A percentile compares a stretch with the other conserved stretches of the same genome.
These are phyloP conservation scores for Chrysosporium keratinophilum DNA, from an alignment of 2,329 filamentous ascomycete genomes.

Conservation along the genomic window DNA sequence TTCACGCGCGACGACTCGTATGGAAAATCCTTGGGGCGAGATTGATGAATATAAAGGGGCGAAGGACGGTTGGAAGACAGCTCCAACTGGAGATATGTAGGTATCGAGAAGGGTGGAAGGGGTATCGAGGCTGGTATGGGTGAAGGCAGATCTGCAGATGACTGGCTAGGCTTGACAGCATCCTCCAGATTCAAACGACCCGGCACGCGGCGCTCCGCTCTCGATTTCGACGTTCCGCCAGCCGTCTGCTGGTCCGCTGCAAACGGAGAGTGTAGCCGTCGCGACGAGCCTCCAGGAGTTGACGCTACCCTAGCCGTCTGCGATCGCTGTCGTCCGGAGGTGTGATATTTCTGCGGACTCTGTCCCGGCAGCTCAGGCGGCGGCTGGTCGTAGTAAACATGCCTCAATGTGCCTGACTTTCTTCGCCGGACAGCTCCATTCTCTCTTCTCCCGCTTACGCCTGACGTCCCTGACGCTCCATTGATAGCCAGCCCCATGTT, in stretches of 20 bases:
- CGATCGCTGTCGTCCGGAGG: slow-evolving; percentile 24
- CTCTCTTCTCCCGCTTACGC: slow-evolving; percentile 3
- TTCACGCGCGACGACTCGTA: slow-evolving; percentile 92
- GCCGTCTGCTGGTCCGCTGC: slow-evolving; percentile 26
- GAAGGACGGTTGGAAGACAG: slow-evolving; percentile 52
- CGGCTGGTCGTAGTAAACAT: slow-evolving; percentile 22
- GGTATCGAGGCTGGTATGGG: slow-evolving; percentile 47
- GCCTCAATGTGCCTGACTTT: slow-evolving; percentile 16
- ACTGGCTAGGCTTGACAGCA: background rate
- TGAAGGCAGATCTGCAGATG: slow-evolving; percentile 25
- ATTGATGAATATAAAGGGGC: slow-evolving; percentile 53
- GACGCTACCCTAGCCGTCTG: slow-evolving; percentile 29
- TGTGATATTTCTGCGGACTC: slow-evolving; percentile 13
- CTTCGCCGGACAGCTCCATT: slow-evolving; percentile 9
- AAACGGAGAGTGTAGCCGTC: slow-evolving; percentile 23
- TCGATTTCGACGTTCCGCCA: slow-evolving; percentile 27
- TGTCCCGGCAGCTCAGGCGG: slow-evolving; percentile 20
- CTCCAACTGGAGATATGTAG: slow-evolving; percentile 56
- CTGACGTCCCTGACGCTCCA: background rate
- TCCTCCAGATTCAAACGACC: slow-evolving; percentile 26
- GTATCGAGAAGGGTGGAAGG: slow-evolving; percentile 52
- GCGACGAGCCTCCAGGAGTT: slow-evolving; percentile 27
- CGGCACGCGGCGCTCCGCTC: slow-evolving; percentile 25
- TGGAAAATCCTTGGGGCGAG: slow-evolving; percentile 50
- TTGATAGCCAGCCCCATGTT: slow-evolving; percentile 10